These are phyloP conservation scores for Friedmanniomyces simplex DNA, from an alignment of 495 filamentous ascomycete genomes.

Conservation along the genomic window DNA sequence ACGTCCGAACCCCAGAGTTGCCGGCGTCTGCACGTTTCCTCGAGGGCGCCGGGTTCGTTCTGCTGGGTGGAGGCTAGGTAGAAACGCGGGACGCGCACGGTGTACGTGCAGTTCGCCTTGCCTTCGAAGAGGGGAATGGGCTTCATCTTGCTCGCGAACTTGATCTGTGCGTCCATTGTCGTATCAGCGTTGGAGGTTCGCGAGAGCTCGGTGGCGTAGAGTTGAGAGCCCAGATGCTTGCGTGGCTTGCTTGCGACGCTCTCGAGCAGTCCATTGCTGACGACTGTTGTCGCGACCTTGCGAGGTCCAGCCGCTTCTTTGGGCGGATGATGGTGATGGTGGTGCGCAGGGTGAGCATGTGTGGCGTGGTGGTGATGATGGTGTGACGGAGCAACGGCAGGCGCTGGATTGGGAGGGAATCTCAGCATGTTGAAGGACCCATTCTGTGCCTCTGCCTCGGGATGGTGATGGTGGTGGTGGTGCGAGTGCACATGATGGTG, in stretches of 20 bases:
- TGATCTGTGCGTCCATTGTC: constrained; percentile 44
- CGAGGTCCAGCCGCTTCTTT: constrained; percentile 35
- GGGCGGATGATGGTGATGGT: constrained; percentile 38
- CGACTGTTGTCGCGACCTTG: constrained; percentile 31
- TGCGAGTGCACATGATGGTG: constrained; percentile 34
- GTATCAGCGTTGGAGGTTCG: constrained; percentile 34
- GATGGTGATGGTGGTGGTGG: constrained; percentile 58
- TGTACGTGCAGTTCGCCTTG: constrained; percentile 83
- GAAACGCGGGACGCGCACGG: constrained; percentile 70
- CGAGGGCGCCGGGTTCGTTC: constrained; percentile 42
- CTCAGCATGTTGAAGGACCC: constrained; percentile 21
- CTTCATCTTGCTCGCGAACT: constrained; percentile 59
- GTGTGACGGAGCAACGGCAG: not conserved
- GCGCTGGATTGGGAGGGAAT: constrained; percentile 11
- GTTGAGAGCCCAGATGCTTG: constrained; percentile 68
- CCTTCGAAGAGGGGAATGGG: constrained; percentile 70
- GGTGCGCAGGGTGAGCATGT: constrained; percentile 19
- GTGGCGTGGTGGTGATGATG: constrained; percentile 22
- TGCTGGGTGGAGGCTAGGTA: constrained; percentile 40
- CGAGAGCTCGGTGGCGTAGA: constrained; percentile 43
- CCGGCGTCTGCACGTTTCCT: constrained; percentile 68
- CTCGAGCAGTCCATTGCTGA: constrained; percentile 57
- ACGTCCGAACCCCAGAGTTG: constrained; percentile 87
- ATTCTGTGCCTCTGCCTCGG: constrained; percentile 46
- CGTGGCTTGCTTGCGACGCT: constrained; percentile 60